These are phyloP conservation scores for Colletotrichum orchidophilum DNA, from an alignment of 2,329 filamentous ascomycete genomes.

Conservation along the genomic window DNA sequence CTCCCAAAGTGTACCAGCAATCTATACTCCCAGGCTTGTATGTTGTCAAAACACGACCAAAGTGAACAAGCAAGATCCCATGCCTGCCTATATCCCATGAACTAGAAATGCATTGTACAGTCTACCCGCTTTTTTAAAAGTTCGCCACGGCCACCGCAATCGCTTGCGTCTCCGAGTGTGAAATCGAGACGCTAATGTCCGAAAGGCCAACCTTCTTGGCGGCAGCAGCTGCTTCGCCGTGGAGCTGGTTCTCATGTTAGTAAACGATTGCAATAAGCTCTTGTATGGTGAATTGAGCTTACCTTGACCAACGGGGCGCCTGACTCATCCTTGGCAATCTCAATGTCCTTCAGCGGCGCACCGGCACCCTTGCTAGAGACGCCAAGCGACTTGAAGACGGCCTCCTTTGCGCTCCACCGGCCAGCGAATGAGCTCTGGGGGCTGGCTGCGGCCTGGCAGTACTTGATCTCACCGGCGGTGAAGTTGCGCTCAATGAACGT, in stretches of 20 bases:
- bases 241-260: conserved; percentile 71
- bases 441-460: conserved; percentile 82
- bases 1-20: conserved; percentile 33
- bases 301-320: conserved; percentile 88
- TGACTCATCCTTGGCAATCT: conserved; percentile 82
- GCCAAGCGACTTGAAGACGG: conserved; percentile 96
- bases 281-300: conserved; percentile 53
- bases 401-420: conserved; percentile 97
- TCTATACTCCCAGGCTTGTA: conserved; percentile 32
- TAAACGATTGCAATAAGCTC: not conserved
- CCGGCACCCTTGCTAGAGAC: conserved; percentile 88
- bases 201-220: conserved; percentile 90
- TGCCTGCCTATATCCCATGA: conserved; percentile 34
- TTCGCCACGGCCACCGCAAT: conserved; percentile 92
- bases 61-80: conserved; percentile 32
- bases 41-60: conserved; percentile 33
- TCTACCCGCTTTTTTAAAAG: conserved; percentile 60
- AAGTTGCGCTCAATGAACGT: conserved; percentile 97
- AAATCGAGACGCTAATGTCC: conserved; percentile 91
- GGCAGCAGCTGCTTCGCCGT: conserved; percentile 83
- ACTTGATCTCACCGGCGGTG: conserved; percentile 82
- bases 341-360: conserved; percentile 92
- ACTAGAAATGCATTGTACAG: conserved; percentile 32
- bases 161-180: conserved; percentile 92
- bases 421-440: conserved; percentile 93